Evolutionary conservation across 163 green algal genomes (phyloP), one percentile per base, ranked within the genome.

Genomic region (Scenedesmus sp.): DNA sequence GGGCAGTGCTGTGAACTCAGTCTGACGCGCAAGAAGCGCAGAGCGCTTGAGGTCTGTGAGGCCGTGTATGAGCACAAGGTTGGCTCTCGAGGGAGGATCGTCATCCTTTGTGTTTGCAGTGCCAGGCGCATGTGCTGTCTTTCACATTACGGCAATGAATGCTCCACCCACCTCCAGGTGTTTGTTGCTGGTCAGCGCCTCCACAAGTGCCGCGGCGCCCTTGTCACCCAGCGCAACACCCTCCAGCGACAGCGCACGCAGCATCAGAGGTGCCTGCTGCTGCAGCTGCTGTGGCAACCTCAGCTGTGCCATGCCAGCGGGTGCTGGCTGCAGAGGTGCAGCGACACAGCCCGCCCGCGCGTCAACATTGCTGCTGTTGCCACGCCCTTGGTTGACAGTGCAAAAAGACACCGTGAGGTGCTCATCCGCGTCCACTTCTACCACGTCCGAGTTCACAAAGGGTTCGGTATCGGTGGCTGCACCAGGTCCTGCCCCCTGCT

Each of bases 191-290:
- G 12, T 26, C 26, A 90, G 72, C 13, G 86, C 86, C 4, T 42
- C n/a, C 16, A 72, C 87, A 16, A 91, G 43, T 43, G 26, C 30
- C 33, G 40, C 37, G 9, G 87, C 87, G 18, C 87, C 87, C 30
- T 83, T 87, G 59, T 91, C 87, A 18, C 87, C 87, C 2, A 91
- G 3, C 7, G 78, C 42, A 12, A 87, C 87, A 49, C 87, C 79
- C 37, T 87, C 79, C 40, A 91, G 87, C 42, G 40, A 40, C 78
- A 91, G 22, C 15, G 1, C 10, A 22, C 26, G 40, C 40, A 91
- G 78, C 37, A 40, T 30, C 70, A 90, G 26, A 20, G 22, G 44
- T 0, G 44, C 37, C 35, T 30, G 40, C 76, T 37, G 76, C 76
- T 59, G 76, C 37, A 9, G 76, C 76, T 59, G 40, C 18, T 44